Evolutionary conservation across 257 asterid species (phyloP), one percentile per base, ranked within the genome.

Genomic region (Plectranthus barbatus): DNA sequence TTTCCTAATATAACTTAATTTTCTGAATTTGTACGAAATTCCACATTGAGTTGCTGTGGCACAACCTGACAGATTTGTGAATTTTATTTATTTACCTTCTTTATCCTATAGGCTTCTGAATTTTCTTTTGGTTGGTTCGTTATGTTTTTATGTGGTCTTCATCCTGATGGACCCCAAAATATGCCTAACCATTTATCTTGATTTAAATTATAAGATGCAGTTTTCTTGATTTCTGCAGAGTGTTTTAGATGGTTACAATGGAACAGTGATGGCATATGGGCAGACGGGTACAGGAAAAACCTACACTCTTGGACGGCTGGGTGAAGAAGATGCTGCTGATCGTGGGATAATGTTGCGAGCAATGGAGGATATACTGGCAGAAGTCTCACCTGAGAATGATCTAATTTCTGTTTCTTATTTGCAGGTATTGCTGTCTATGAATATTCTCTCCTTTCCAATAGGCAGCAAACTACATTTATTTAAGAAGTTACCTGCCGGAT

Each of bases 271-370:
- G 97, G 95, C 96, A 20, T 90, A 90, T 56, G 97, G 97, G 60
- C 97, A 90, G 77, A 91, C 97, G 14, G 97, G 97, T 70, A 87
- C 97, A 3, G 97, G 97, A 34, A 90, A 90, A 77, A 90, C 97
- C 53, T 90, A 80, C 68, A 87, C 95, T n/a, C 81, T 91, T 51
- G 98, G 95, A 55, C 80, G 80, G 59, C 80, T 88, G 0, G 98
- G 98, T 55, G 91, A 88, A 67, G 93, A 86, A 65, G 91, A 86
- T 66, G 80, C 81, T n/a, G 70, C 95, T 68, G 85, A 72, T 72
- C 95, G 94, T 52, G 98, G 96, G 65, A 91, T 91, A 53, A 91
- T 91, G 96, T 77, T 88, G 57, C 96, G 95, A 47, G 88, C 98
- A 62, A 67, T 91, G 95, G 98, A 88, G 79, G 91, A 88, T 65